Base-by-base conservation (phyloP, 2,329 filamentous ascomycete species). In the Stachybotrys chlorohalonatus region DNA sequence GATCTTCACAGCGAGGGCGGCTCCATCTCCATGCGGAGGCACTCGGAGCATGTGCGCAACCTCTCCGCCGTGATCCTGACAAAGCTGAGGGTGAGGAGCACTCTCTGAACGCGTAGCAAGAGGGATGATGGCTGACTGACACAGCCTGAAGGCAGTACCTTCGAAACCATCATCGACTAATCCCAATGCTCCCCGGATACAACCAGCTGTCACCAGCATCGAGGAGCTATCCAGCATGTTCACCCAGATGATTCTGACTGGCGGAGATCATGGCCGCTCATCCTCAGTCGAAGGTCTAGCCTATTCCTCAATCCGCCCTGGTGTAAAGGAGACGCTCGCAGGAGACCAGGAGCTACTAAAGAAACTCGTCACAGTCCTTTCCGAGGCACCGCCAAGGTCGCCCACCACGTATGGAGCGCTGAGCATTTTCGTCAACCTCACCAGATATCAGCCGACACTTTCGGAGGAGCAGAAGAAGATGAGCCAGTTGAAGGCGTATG, bases 401-500 rank as follows among this genome's bases (percentile, higher is more conserved):
- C 85, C 88, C 11, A 75, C 88, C 30, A 86, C 91, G 0, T 96
- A 95, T 66, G 93, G 93, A 51, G 88, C 85, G 16, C 77, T 99
- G 47, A 95, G 88, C 66, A 87, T 96, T 54, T 81, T 97, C 60
- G 77, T 84, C 54, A 96, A 97, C 65, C 75, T 99, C 52, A 95
- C 90, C 13, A 79, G 82, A 32, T 97, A 95, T 67, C 80, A 83
- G 47, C 91, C 91, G 7, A 76, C 77, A 7, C 77, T 92, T 47
- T 86, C 90, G 0, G 93, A 96, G 59, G 94, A 99, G 70, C 87
- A 96, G 64, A 94, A 93, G 73, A 90, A 89, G 65, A 90, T 99
- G 74, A 82, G 82, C 6, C 89, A 99, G 68, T 80, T 99, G 49
- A 96, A 95, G 74, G 90, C 91, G 2, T 99, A 97, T 64, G 94